phyloP scores from a whole-genome alignment of 108 stramenopile species.

The Cyclotella choctawhatcheeana region DNA sequence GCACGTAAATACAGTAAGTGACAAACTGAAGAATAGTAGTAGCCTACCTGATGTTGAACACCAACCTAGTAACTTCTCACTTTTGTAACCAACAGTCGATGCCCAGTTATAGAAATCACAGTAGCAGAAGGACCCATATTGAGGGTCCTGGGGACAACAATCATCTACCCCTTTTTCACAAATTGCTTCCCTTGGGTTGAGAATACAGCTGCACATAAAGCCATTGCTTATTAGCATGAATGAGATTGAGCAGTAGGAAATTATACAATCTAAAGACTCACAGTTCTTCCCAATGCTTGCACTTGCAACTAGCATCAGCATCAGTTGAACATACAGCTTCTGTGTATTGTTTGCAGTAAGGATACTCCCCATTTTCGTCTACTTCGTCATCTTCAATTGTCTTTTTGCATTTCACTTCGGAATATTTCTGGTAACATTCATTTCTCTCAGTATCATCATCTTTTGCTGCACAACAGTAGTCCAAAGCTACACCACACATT shows the following conservation, averaged over 20 bases:
- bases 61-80: not conserved
- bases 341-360: not conserved
- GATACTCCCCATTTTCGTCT: constrained; percentile 7
- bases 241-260: not conserved
- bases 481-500: constrained; percentile 1
- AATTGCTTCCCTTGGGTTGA: not conserved
- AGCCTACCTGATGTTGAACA: constrained; percentile 2
- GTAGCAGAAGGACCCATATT: not conserved
- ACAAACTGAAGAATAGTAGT: too few species aligned
- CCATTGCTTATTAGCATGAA: not conserved
- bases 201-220: not conserved
- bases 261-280: not conserved
- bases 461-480: constrained; percentile 9
- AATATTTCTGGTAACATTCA: constrained; percentile 1
- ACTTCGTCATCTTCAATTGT: not conserved
- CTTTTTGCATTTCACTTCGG: not conserved
- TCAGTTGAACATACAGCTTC: not conserved
- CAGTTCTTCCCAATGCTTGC: not conserved
- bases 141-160: not conserved
- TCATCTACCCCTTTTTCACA: constrained; percentile 2
- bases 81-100: not conserved
- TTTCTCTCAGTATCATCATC: not conserved
- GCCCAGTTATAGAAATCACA: constrained; percentile 4
- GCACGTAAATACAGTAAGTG: too few species aligned
- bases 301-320: not conserved